Conservation (phyloP, 1,284 basidiomycete genomes). For the Cutaneotrichosporon curvatum region DNA sequence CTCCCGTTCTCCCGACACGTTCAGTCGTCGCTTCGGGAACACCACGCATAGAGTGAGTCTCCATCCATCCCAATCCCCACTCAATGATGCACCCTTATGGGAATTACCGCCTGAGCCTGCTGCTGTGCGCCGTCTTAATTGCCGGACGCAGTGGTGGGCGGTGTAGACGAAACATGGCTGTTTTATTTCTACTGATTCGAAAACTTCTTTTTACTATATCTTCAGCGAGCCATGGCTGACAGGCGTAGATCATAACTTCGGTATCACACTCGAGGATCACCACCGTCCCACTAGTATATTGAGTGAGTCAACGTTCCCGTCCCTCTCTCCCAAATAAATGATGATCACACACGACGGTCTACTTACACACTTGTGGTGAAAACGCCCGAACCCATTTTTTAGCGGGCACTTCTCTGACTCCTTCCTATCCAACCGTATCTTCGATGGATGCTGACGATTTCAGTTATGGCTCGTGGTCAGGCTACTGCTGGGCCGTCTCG, state of each 20-base stretch:
- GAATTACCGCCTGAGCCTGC: constrained; percentile 46
- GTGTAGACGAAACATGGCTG: constrained; percentile 47
- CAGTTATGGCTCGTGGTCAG: constrained; percentile 34
- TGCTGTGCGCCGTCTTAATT: constrained; percentile 28
- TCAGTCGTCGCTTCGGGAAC: neutral
- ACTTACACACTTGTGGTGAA: constrained; percentile 40
- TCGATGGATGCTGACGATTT: constrained; percentile 7
- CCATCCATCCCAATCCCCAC: constrained; percentile 1
- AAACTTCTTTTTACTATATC: constrained; percentile 1
- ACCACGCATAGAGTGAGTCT: constrained; percentile 8
- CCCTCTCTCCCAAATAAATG: constrained; percentile 29
- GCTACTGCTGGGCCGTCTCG: constrained; percentile 40
- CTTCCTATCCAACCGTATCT: constrained; percentile 5
- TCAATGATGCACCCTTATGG: constrained; percentile 43
- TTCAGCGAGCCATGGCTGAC: constrained; percentile 17
- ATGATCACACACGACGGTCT: constrained; percentile 47
- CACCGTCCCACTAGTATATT: no score
- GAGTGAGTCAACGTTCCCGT: constrained; percentile 1
- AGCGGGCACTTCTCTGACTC: constrained; percentile 38
- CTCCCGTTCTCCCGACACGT: constrained; percentile 2
- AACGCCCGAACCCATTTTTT: constrained; percentile 36
- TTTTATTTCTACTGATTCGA: constrained; percentile 45
- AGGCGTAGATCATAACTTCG: constrained; percentile 6
- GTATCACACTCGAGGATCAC: no score
- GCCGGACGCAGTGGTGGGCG: constrained; percentile 21